Conservation (phyloP, 2,329 filamentous ascomycete species). For the Teratosphaeria viscida region DNA sequence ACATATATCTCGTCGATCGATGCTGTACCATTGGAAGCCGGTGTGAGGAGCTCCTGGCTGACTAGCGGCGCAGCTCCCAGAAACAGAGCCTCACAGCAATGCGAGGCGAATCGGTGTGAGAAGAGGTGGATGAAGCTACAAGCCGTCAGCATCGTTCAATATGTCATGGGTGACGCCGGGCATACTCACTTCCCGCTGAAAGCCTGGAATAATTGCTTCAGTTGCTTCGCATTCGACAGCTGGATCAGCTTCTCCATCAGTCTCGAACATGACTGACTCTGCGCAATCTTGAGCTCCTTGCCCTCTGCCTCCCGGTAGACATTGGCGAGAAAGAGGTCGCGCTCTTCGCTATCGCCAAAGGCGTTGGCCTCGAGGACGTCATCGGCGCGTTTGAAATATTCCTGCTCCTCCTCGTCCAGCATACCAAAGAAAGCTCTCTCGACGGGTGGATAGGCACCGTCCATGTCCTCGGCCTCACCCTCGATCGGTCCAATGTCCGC, state of each 20-base stretch:
- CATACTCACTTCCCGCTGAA: conserved; percentile 61
- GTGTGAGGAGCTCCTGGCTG: conserved; percentile 55
- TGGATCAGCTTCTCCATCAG: conserved; percentile 86
- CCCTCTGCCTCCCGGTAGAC: conserved; percentile 78
- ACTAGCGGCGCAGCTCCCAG: conserved; percentile 69
- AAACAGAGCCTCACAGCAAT: conserved; percentile 93
- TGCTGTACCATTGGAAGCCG: conserved; percentile 8
- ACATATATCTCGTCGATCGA: conserved; percentile 39
- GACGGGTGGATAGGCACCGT: conserved; percentile 21
- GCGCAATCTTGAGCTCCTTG: conserved; percentile 92
- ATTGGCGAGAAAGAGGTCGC: conserved; percentile 52
- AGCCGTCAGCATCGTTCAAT: neutral
- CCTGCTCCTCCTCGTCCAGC: conserved; percentile 84
- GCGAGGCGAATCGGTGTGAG: conserved; percentile 91
- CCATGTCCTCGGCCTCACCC: conserved; percentile 15
- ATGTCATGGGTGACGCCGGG: neutral
- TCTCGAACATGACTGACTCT: conserved; percentile 88
- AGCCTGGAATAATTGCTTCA: conserved; percentile 76
- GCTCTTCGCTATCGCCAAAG: conserved; percentile 61
- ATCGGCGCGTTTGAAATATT: conserved; percentile 87
- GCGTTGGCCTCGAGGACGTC: conserved; percentile 83
- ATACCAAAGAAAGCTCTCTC: conserved; percentile 84
- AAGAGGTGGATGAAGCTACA: conserved; percentile 69
- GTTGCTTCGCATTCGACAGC: conserved; percentile 64
- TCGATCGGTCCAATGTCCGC: conserved; percentile 10